Base-by-base conservation (phyloP, 306 rosid genomes). In the Canavalia ensiformis region DNA sequence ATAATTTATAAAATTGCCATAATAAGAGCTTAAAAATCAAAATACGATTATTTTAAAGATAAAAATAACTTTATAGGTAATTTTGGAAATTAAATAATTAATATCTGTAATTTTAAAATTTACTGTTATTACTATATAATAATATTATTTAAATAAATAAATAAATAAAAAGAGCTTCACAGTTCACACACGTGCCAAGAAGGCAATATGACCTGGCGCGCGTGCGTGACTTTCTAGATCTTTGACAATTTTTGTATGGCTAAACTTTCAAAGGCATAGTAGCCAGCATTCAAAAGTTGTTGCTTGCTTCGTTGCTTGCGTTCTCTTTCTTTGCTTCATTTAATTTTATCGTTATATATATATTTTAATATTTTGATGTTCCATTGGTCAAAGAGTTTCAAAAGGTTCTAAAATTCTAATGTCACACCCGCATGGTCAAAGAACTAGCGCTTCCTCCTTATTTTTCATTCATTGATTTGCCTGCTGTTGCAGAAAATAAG, bases 401-500 rank as follows among this genome's bases (percentile, higher is more conserved):
- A 46, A 67, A 47, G 33, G 50, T 72, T 72, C 7, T 11, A 11
- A n/a, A 62, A 28, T 81, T 77, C 65, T 9, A 28, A 37, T 57
- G 8, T 0, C 50, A 31, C 33, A 5, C 6, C 56, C 35, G 7
- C 13, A 35, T 63, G 70, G 89, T 86, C 89, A 83, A 73, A 7
- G 82, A 76, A 65, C 81, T 28, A 45, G 52, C 75, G 54, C 83
- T 83, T 77, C 68, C 13, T 33, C 37, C 29, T 1, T 4, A 7
- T 45, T 69, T 59, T 47, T 30, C 77, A 3, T 74, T 54, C 75
- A 34, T 13, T 57, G 46, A 33, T 81, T 62, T 73, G 4, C 33
- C 39, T 1, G 2, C 57, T 3, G 25, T 18, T 18, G 25, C 25
- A 18, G 25, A 18, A 18, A 18, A 18, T 18, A 18, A 18, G 25